phyloP scores from a whole-genome alignment of 306 rosid species.

The Glycine soja region DNA sequence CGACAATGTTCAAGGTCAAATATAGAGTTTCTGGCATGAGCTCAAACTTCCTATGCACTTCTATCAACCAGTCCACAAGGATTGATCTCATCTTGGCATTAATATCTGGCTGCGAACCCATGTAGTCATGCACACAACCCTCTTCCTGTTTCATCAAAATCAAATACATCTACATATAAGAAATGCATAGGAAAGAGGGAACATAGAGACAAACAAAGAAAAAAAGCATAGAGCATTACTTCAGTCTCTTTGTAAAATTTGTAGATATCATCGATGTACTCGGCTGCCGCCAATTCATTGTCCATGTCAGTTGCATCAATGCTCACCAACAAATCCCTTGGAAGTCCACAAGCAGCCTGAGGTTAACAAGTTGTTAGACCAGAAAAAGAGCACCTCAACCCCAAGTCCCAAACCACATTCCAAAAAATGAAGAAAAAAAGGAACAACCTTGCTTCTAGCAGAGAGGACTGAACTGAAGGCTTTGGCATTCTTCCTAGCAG shows the following conservation, averaged over 20 bases:
- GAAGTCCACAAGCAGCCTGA: slow-evolving; percentile 78
- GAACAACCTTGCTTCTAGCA: slow-evolving; percentile 80
- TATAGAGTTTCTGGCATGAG: slow-evolving; percentile 85
- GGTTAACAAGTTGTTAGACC: slow-evolving; percentile 35
- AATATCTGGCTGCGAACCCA: slow-evolving; percentile 72
- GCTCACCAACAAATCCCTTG: slow-evolving; percentile 55
- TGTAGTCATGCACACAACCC: slow-evolving; percentile 63
- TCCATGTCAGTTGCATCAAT: slow-evolving; percentile 70
- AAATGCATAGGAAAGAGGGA: not conserved
- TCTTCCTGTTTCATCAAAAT: slow-evolving; percentile 59
- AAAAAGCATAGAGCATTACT: slow-evolving; percentile 47
- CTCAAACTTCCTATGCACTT: slow-evolving; percentile 85
- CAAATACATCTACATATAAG: not conserved
- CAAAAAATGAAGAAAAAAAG: not conserved
- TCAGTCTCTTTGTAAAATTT: slow-evolving; percentile 70
- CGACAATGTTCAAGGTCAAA: slow-evolving; percentile 72
- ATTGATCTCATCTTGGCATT: slow-evolving; percentile 90
- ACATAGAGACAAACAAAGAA: not conserved
- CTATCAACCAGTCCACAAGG: slow-evolving; percentile 88
- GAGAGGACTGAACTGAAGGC: slow-evolving; percentile 70
- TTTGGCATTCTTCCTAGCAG: slow-evolving; percentile 55
- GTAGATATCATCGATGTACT: slow-evolving; percentile 82
- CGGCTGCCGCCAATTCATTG: slow-evolving; percentile 80
- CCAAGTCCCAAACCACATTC: not conserved
- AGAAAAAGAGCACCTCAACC: not conserved